phyloP scores from a whole-genome alignment of 78 protist species.

The Dictyostelium brefeldianum region DNA sequence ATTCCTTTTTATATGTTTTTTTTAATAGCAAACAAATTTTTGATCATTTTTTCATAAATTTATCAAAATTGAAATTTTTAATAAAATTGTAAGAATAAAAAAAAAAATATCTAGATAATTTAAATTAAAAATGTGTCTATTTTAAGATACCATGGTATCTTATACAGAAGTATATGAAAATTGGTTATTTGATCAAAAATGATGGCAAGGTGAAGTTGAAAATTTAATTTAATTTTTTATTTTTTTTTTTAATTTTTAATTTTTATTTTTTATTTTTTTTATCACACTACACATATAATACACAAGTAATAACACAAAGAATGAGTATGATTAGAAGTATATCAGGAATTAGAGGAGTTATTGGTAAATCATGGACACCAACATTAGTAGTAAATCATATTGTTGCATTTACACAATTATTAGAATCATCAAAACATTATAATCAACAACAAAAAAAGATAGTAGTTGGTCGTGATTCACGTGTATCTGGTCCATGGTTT shows the following conservation, averaged over 20 bases:
- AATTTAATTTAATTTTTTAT: not conserved
- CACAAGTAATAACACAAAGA: too few species aligned
- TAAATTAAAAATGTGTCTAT: too few species aligned
- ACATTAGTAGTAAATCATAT: slow-evolving; percentile 68
- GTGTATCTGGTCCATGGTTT: slow-evolving; percentile 91
- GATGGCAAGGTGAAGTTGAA: not conserved
- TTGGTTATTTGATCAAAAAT: too few species aligned
- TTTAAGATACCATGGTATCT: too few species aligned
- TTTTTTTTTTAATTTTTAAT: not conserved
- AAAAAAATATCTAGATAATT: too few species aligned
- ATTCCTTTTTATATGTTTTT: too few species aligned
- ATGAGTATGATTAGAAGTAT: slow-evolving; percentile 88
- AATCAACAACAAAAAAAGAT: slow-evolving; percentile 63
- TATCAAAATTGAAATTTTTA: not conserved
- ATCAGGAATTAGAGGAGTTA: slow-evolving; percentile 91
- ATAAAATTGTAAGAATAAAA: not conserved
- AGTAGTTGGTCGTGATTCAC: slow-evolving; percentile 89
- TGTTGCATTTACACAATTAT: slow-evolving; percentile 66
- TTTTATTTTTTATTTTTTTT: too few species aligned
- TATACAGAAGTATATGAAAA: too few species aligned
- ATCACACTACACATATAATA: too few species aligned
- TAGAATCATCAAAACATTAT: slow-evolving; percentile 14
- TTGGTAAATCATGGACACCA: slow-evolving; percentile 84
- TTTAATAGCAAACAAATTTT: not conserved
- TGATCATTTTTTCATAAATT: not conserved